Base-by-base conservation (phyloP, 441 rosid species). In the Syzygium malaccense region DNA sequence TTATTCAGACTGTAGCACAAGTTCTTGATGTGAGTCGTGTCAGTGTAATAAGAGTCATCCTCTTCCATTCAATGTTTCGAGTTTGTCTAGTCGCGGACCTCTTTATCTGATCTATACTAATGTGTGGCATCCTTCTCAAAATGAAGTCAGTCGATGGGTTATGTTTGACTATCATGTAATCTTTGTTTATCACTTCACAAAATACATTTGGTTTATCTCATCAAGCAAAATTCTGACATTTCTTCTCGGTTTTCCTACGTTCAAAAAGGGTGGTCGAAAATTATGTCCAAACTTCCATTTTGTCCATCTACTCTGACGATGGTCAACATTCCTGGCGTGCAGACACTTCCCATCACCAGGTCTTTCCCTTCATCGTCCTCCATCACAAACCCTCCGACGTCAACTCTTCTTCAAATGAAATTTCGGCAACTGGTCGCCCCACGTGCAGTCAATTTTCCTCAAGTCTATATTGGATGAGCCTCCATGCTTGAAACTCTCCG, bases 41-140 rank as follows among this genome's bases (percentile, higher is more conserved):
- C 18, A 3, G 0, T 57, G 7, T 3, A 86, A 87, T 71, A 88
- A 90, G 60, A 90, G 86, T 19, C 86, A 89, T 12, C 18, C 19
- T 45, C 53, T 75, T 4, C 25, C 89, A 0, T 75, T 86, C 14
- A 3, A 2, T 25, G 5, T n/a, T 20, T 20, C 15, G 48, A 14
- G 2, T 68, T 28, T 8, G 6, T 17, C n/a, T 15, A 14, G 6
- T 5, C 2, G 0, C 15, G 11, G 4, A 3, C 84, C 53, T 12
- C 7, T 86, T 41, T 55, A 57, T 32, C 19, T 55, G 17, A 1
- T 90, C 13, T 64, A 33, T 55, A 28, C 26, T 1, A 5, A 88
- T 88, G 56, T 85, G 7, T 87, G 83, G 57, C 54, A 55, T 26
- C 30, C 4, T 37, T 30, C 58, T 3, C 17, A 51, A 49, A n/a